A percentile compares a stretch with the other conserved stretches of the same genome.
These are phyloP conservation scores for Crithidia fasciculata DNA, from an alignment of 208 protist species.

Conservation along the genomic window DNA sequence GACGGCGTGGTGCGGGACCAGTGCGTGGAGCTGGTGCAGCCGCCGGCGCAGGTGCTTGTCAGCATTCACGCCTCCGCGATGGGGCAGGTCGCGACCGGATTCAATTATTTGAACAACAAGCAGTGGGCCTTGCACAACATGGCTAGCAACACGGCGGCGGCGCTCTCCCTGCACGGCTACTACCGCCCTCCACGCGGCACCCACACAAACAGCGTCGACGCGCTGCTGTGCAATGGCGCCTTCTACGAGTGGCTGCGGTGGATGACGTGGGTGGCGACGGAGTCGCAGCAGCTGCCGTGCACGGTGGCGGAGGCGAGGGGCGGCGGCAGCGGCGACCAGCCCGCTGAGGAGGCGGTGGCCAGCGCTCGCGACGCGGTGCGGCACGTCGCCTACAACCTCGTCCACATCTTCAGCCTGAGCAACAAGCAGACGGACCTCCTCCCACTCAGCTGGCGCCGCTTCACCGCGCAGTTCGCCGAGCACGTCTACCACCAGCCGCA, in stretches of 20 bases:
- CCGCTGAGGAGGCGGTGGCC: neutral
- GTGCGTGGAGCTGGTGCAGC: conserved; percentile 22
- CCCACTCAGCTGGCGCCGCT: conserved; percentile 40
- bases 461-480: conserved; percentile 40
- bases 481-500: conserved; percentile 34
- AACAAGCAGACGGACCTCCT: conserved; percentile 43
- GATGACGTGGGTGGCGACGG: conserved; percentile 39
- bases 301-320: neutral
- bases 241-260: conserved; percentile 59
- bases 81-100: conserved; percentile 29
- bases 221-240: conserved; percentile 61
- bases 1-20: conserved; percentile 24
- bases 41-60: conserved; percentile 31
- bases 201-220: conserved; percentile 33
- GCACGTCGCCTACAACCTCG: conserved; percentile 24
- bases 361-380: conserved; percentile 3
- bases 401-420: conserved; percentile 37
- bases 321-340: neutral
- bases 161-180: conserved; percentile 41
- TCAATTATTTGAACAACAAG: conserved; percentile 49
- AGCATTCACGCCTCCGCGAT: conserved; percentile 41
- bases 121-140: conserved; percentile 50
- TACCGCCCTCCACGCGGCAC: conserved; percentile 37
- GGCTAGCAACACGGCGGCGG: conserved; percentile 2
- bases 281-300: conserved; percentile 7